Percentiles rank a stretch among this genome's conserved stretches.
phyloP scores from a whole-genome alignment of 257 asterid genomes.

The Forsythia suspensa region DNA sequence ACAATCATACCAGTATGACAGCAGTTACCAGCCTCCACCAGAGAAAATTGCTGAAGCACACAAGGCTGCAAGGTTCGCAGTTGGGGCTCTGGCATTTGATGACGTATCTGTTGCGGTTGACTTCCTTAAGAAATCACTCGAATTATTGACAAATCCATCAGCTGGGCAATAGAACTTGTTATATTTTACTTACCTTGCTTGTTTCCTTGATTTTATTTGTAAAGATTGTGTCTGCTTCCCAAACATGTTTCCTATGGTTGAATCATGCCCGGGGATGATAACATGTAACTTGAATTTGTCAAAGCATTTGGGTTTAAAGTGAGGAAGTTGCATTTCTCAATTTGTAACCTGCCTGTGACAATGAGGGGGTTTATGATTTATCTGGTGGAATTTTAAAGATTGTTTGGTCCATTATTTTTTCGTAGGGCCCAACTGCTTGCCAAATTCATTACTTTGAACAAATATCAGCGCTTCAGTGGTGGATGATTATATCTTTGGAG shows the following conservation, averaged over 20 bases:
- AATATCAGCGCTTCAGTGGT: too few species aligned
- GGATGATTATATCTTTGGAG: too few species aligned
- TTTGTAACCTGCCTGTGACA: not conserved
- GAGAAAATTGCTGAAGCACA: constrained; percentile 57
- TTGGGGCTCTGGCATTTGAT: constrained; percentile 59
- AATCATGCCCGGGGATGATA: not conserved
- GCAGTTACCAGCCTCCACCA: constrained; percentile 55
- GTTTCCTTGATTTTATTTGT: constrained; percentile 21
- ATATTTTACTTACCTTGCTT: not conserved
- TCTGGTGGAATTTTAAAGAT: not conserved
- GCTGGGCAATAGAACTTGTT: constrained; percentile 42
- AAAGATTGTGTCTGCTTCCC: constrained; percentile 7
- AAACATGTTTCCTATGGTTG: constrained; percentile 14
- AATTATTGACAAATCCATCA: constrained; percentile 79
- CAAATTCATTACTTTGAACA: too few species aligned
- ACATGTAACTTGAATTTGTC: constrained; percentile 1
- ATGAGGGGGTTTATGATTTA: not conserved
- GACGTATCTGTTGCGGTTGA: constrained; percentile 82
- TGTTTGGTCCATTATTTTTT: not conserved
- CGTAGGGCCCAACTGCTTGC: too few species aligned
- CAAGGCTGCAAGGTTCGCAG: constrained; percentile 62
- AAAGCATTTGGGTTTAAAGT: constrained; percentile 3
- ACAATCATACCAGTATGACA: constrained; percentile 57
- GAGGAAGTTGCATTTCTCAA: not conserved
- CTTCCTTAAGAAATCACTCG: constrained; percentile 74